These are phyloP conservation scores for Cardamine resedifolia DNA, from an alignment of 345 rosid species.

Conservation along the genomic window DNA sequence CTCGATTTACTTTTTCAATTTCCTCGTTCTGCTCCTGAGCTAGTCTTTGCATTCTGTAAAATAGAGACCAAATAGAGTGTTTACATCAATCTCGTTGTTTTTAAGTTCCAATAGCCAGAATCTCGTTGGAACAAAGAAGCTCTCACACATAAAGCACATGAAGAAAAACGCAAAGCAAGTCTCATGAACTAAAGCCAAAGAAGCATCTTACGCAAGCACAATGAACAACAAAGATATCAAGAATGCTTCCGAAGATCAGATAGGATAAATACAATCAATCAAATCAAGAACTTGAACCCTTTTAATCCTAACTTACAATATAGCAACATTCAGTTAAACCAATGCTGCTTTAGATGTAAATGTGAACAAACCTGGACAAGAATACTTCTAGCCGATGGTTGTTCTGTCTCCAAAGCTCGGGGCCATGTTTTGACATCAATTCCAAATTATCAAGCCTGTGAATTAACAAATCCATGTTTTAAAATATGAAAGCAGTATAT, in stretches of 20 bases:
- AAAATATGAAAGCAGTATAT: neutral
- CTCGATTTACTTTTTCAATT: constrained; percentile 90
- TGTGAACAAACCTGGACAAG: constrained; percentile 57
- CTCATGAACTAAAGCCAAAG: constrained; percentile 2
- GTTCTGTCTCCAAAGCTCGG: constrained; percentile 81
- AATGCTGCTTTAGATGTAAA: constrained; percentile 5
- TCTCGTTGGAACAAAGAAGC: constrained; percentile 15
- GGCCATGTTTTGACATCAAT: constrained; percentile 74
- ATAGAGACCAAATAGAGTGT: constrained; percentile 4
- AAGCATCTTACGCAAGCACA: constrained; percentile 10
- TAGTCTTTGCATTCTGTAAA: constrained; percentile 73
- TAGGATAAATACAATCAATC: neutral
- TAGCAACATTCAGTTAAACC: neutral
- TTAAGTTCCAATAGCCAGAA: neutral
- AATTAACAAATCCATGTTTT: constrained; percentile 19
- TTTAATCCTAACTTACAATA: neutral
- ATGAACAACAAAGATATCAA: constrained; percentile 8
- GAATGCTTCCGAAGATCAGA: constrained; percentile 13
- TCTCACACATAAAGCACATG: neutral
- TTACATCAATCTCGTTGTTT: neutral
- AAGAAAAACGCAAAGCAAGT: constrained; percentile 2
- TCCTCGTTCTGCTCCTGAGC: constrained; percentile 76
- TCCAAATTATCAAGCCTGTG: constrained; percentile 93
- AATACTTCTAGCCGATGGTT: constrained; percentile 68
- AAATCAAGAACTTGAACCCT: neutral